phyloP scores from a whole-genome alignment of 2,329 filamentous ascomycete genomes.

The Penicillium brevicompactum region DNA sequence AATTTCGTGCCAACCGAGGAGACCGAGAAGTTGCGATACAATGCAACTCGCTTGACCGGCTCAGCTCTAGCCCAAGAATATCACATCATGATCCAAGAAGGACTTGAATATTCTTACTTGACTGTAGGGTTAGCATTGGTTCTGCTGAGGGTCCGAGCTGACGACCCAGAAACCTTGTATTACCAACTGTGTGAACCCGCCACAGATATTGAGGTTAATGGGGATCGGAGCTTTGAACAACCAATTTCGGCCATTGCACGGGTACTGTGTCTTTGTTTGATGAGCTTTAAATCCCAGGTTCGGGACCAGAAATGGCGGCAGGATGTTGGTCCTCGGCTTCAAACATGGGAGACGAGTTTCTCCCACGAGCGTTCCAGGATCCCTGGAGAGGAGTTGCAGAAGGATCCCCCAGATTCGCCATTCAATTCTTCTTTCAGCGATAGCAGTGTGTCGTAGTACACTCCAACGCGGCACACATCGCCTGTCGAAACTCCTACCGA shows the following conservation, averaged over 20 bases:
- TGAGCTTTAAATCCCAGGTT: neutral
- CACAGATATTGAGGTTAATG: neutral
- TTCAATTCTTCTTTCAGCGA: neutral
- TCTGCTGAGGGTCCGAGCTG: neutral
- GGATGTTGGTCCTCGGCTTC: neutral
- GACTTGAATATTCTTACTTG: slow-evolving; percentile 30
- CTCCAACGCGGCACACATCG: neutral
- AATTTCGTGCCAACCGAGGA: slow-evolving; percentile 15
- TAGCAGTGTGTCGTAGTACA: neutral
- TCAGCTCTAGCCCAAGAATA: slow-evolving; percentile 30
- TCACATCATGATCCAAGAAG: slow-evolving; percentile 33
- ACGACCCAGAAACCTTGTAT: neutral
- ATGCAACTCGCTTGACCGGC: slow-evolving; percentile 21
- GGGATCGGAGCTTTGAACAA: neutral
- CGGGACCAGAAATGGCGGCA: neutral
- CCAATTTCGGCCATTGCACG: neutral
- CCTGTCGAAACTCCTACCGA: neutral
- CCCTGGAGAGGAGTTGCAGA: neutral
- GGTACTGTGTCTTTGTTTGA: neutral
- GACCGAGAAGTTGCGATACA: slow-evolving; percentile 22
- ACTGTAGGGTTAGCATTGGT: slow-evolving; percentile 25
- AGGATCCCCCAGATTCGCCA: neutral
- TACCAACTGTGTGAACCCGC: neutral
- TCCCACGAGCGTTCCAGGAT: neutral
- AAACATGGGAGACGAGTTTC: neutral